phyloP scores from a whole-genome alignment of 768 basidiomycete species.

The Auricularia sp. region DNA sequence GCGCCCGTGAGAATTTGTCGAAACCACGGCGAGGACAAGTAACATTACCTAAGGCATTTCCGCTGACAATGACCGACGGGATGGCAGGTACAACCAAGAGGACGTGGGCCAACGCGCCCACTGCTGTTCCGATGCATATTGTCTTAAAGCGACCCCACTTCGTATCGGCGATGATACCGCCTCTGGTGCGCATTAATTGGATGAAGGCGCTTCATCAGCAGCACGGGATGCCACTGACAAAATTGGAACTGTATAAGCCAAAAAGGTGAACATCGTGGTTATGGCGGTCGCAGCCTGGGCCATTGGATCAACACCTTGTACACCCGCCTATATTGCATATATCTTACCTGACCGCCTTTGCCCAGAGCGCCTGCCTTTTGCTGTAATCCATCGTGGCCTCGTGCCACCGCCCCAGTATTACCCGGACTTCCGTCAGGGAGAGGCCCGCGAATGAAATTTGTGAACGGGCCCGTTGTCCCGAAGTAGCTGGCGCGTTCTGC shows the following conservation, averaged over 20 bases:
- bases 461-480: conserved; percentile 11
- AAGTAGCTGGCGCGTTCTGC: conserved; percentile 21
- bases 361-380: conserved; percentile 17
- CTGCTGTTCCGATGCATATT: conserved; percentile 12
- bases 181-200: conserved; percentile 10
- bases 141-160: conserved; percentile 24
- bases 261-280: background rate
- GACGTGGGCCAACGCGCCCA: conserved; percentile 19
- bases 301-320: too few relatives aligned
- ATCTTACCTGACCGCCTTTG: conserved; percentile 10
- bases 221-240: background rate
- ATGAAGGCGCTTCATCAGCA: background rate
- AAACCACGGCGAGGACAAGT: background rate
- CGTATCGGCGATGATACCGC: conserved; percentile 23
- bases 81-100: conserved; percentile 21
- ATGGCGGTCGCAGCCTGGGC: conserved; percentile 11
- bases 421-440: conserved; percentile 17
- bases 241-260: conserved; percentile 19
- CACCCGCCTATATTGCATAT: too few relatives aligned
- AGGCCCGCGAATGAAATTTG: conserved; percentile 14
- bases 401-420: conserved; percentile 4
- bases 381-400: too few relatives aligned
- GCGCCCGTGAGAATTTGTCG: background rate
- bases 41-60: conserved; percentile 11
- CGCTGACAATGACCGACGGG: conserved; percentile 16